Conservation (phyloP, 2,329 filamentous ascomycete species). For the Pestalotiopsis sp. region DNA sequence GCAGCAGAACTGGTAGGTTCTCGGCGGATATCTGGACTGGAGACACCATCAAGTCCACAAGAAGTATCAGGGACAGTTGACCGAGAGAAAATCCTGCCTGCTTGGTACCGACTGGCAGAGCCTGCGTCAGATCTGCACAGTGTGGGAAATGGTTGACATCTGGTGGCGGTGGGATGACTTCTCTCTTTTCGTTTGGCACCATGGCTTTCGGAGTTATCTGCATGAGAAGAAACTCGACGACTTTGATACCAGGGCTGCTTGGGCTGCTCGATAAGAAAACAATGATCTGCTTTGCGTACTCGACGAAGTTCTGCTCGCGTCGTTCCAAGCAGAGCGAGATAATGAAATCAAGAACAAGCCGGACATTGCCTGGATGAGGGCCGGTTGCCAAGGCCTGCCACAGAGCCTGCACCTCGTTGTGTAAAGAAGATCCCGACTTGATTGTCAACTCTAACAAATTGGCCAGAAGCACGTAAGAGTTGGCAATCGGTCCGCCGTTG, state of each 20-base stretch:
- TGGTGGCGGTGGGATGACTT: conserved; percentile 67
- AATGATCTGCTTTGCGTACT: conserved; percentile 97
- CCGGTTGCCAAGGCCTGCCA: conserved; percentile 97
- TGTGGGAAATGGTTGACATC: conserved; percentile 81
- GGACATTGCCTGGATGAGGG: conserved; percentile 90
- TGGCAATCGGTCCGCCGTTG: conserved; percentile 84
- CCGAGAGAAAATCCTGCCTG: conserved; percentile 90
- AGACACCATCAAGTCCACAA: conserved; percentile 95
- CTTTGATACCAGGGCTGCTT: conserved; percentile 77
- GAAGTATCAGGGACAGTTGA: conserved; percentile 86
- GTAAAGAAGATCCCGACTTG: conserved; percentile 81
- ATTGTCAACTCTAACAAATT: conserved; percentile 97
- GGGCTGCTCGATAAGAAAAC: conserved; percentile 88
- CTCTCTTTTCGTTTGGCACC: conserved; percentile 85
- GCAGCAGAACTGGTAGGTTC: conserved; percentile 81
- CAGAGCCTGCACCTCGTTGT: conserved; percentile 95
- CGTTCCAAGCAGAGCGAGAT: conserved; percentile 91
- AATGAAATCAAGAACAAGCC: conserved; percentile 93
- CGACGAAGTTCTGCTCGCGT: conserved; percentile 96
- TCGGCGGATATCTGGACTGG: conserved; percentile 80
- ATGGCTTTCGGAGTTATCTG: conserved; percentile 96
- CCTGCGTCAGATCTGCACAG: conserved; percentile 79
- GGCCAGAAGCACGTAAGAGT: conserved; percentile 91
- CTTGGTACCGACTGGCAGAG: conserved; percentile 86
- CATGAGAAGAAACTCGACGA: conserved; percentile 89